Conservation (phyloP, 2,329 filamentous ascomycete genomes). For the Decorospora gaudefroyi region DNA sequence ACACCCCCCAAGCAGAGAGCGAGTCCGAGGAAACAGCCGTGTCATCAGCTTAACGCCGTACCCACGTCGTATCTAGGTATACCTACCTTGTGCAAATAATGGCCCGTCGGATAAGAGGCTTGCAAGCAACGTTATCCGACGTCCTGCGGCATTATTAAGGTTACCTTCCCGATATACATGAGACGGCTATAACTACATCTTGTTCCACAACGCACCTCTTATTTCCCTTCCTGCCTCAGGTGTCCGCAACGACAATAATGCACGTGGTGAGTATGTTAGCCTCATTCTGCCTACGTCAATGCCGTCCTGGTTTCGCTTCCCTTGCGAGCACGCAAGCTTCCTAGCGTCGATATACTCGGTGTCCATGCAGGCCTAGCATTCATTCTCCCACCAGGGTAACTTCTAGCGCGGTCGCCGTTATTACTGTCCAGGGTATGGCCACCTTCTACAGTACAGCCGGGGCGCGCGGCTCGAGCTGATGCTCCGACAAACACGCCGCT, state of each 20-base stretch:
- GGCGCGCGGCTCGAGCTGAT: too few relatives aligned
- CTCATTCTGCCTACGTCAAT: slow-evolving; percentile 7
- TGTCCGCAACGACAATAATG: slow-evolving; percentile 3
- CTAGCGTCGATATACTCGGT: slow-evolving; percentile 8
- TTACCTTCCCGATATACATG: too few relatives aligned
- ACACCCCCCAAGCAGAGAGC: too few relatives aligned
- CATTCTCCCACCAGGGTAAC: too few relatives aligned
- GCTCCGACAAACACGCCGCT: too few relatives aligned
- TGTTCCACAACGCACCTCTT: slow-evolving; percentile 16
- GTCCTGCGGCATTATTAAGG: slow-evolving; percentile 11
- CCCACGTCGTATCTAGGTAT: too few relatives aligned
- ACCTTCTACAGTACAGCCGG: too few relatives aligned
- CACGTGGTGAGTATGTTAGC: slow-evolving; percentile 1
- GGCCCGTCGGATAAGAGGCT: slow-evolving; percentile 16
- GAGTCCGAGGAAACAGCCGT: too few relatives aligned
- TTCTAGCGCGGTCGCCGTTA: slow-evolving; percentile 5
- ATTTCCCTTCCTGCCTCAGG: slow-evolving; percentile 21
- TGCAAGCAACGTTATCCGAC: slow-evolving; percentile 23
- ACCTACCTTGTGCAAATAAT: too few relatives aligned
- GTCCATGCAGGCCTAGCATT: too few relatives aligned
- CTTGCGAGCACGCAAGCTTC: slow-evolving; percentile 1
- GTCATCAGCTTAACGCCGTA: slow-evolving; percentile 21
- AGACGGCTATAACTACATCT: slow-evolving; percentile 26
- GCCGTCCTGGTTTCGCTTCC: slow-evolving; percentile 8
- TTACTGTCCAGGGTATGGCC: slow-evolving; percentile 2